These are phyloP conservation scores for Mycena leptocephala DNA, from an alignment of 768 basidiomycete genomes.

Conservation along the genomic window DNA sequence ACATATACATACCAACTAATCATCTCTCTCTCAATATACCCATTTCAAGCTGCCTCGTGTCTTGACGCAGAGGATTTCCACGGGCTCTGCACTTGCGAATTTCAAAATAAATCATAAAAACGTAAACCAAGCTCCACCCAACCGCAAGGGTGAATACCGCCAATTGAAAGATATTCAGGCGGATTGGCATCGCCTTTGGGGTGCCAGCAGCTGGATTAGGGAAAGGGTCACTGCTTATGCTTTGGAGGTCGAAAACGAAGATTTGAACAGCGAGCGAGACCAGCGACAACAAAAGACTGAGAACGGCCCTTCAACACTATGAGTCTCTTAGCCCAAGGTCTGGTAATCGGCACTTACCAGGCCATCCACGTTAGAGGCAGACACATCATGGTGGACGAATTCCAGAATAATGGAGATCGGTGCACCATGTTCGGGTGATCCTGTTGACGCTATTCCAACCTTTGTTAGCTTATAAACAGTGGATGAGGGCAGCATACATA, in stretches of 20 bases:
- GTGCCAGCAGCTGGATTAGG: too few species aligned
- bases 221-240: background rate
- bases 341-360: background rate
- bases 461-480: background rate
- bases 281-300: background rate
- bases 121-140: too few species aligned
- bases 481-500: background rate
- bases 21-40: too few species aligned
- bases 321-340: too few species aligned
- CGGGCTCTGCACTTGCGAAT: too few species aligned
- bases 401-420: background rate
- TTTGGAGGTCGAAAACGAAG: background rate
- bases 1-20: too few species aligned
- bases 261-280: background rate
- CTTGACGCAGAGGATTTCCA: too few species aligned
- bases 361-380: background rate
- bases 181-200: too few species aligned
- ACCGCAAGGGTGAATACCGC: too few species aligned
- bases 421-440: background rate
- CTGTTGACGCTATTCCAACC: background rate
- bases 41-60: too few species aligned
- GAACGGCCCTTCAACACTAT: background rate
- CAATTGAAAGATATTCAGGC: too few species aligned
- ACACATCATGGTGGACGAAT: background rate
- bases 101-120: too few species aligned